Conservation (phyloP, 2,329 filamentous ascomycete genomes). For the Hymenoscyphus fraxineus region DNA sequence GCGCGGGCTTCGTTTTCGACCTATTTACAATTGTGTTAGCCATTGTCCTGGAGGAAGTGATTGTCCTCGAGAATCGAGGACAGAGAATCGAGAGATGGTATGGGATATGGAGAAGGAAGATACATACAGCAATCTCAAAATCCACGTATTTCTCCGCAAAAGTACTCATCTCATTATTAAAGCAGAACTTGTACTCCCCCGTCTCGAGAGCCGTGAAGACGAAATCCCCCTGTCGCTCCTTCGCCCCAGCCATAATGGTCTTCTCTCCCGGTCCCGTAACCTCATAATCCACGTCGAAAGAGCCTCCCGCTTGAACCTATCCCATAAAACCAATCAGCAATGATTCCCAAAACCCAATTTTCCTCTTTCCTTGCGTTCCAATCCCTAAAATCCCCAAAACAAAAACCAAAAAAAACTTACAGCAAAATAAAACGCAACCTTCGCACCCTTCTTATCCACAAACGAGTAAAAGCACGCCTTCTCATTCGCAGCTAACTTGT, state of each 20-base stretch:
- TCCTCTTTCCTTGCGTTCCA: too few relatives aligned
- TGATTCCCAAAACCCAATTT: not conserved
- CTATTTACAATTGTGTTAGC: constrained; percentile 42
- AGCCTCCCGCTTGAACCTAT: constrained; percentile 95
- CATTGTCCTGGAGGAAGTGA: not conserved
- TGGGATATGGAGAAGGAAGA: not conserved
- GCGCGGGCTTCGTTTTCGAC: constrained; percentile 87
- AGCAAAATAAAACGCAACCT: constrained; percentile 98
- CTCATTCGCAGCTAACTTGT: constrained; percentile 85
- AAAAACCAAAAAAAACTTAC: constrained; percentile 50
- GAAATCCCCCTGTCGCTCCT: constrained; percentile 94
- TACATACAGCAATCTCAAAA: constrained; percentile 86
- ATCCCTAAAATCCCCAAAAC: too few relatives aligned
- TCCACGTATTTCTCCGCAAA: constrained; percentile 97
- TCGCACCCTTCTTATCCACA: constrained; percentile 73
- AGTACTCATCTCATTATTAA: constrained; percentile 97
- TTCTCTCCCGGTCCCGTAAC: constrained; percentile 80
- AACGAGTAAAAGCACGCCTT: constrained; percentile 91
- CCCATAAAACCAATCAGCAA: constrained; percentile 13
- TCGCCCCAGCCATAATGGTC: constrained; percentile 78
- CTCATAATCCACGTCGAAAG: constrained; percentile 93
- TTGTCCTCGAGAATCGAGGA: too few relatives aligned
- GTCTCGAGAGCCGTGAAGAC: constrained; percentile 88
- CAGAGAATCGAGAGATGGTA: not conserved
- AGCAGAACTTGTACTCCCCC: constrained; percentile 96